phyloP scores from a whole-genome alignment of 1,139 yeast species.

The Saccharomyces uvarum region DNA sequence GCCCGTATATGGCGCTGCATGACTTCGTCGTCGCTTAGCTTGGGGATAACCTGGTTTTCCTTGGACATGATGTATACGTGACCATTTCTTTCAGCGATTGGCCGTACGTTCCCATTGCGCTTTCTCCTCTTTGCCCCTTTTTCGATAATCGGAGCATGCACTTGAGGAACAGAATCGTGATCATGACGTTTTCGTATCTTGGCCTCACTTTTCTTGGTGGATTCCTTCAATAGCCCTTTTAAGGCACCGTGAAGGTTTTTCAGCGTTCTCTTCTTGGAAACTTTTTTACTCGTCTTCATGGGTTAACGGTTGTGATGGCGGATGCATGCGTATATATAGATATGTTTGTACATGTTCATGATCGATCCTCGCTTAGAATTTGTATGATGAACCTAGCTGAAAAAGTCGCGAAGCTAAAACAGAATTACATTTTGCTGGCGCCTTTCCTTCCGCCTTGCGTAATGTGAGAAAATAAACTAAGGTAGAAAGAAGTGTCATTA shows the following conservation, averaged over 20 bases:
- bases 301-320: not conserved
- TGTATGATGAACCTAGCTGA: not conserved
- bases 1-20: conserved; percentile 33
- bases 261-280: conserved; percentile 16
- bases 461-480: not conserved
- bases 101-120: not conserved
- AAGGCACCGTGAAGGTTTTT: conserved; percentile 23
- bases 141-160: not conserved
- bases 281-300: conserved; percentile 34
- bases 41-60: conserved; percentile 29
- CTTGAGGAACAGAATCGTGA: not conserved
- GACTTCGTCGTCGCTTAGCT: conserved; percentile 30
- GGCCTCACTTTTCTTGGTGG: not conserved
- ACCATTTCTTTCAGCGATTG: conserved; percentile 11
- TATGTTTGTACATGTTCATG: not conserved
- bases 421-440: not conserved
- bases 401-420: not conserved
- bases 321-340: not conserved
- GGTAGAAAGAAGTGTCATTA: not conserved
- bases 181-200: not conserved
- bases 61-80: conserved; percentile 27
- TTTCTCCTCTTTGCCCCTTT: not conserved
- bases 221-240: conserved; percentile 15
- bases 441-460: not conserved
- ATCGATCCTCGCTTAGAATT: not conserved